Evolutionary conservation across 345 rosid species (phyloP).

Genomic region (Salix koriyanagi): DNA sequence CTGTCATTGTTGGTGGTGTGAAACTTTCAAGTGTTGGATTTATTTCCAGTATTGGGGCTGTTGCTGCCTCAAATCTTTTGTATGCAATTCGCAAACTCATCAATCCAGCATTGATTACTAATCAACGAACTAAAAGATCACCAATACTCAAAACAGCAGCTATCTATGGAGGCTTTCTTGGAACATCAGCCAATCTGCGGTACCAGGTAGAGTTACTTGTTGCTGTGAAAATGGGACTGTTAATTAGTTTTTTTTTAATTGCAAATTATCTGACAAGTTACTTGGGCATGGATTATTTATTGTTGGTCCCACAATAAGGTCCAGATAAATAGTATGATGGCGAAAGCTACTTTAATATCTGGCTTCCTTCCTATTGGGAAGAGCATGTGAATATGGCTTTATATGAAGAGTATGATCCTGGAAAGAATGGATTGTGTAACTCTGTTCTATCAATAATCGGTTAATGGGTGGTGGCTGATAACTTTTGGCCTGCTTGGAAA

Average conservation of each 20-base stretch:
- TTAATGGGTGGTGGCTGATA: background rate
- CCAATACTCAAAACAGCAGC: constrained; percentile 78
- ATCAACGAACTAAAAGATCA: constrained; percentile 58
- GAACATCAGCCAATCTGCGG: constrained; percentile 84
- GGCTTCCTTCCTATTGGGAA: background rate
- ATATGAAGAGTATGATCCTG: background rate
- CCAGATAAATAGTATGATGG: background rate
- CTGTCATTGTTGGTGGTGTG: constrained; percentile 76
- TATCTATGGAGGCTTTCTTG: constrained; percentile 72
- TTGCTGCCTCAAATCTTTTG: constrained; percentile 68
- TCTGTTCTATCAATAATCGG: background rate
- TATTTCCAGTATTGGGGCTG: constrained; percentile 80
- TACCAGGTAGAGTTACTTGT: constrained; percentile 60
- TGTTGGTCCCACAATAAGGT: background rate
- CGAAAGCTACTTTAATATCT: background rate
- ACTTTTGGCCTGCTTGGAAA: no score
- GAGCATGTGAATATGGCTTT: background rate
- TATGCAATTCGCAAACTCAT: constrained; percentile 47
- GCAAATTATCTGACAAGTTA: background rate
- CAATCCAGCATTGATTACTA: constrained; percentile 45
- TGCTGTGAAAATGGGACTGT: background rate
- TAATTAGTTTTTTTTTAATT: background rate
- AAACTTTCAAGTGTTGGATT: constrained; percentile 83
- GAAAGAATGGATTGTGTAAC: background rate
- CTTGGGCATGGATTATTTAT: background rate